A percentile compares a stretch with the other conserved stretches of the same genome.
Evolutionary conservation across 2,329 filamentous ascomycete species (phyloP).

Genomic region (Talaromyces sp.): DNA sequence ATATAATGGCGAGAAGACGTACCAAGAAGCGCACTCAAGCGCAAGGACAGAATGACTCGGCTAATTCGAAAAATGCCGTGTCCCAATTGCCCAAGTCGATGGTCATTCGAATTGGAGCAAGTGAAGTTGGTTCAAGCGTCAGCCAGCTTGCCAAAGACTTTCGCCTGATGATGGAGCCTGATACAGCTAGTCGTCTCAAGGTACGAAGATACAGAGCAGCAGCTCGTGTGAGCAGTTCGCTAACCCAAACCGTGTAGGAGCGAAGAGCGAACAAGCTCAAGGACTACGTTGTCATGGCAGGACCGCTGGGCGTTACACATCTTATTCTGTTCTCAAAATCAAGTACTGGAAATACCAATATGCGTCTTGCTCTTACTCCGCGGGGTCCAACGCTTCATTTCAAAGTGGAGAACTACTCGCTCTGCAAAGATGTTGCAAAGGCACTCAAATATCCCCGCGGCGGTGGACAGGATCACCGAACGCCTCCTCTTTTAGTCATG

Average conservation of each 20-base stretch:
- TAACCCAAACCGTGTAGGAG: slow-evolving; percentile 48
- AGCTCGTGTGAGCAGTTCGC: background rate
- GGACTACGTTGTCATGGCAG: slow-evolving; percentile 94
- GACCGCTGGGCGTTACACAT: slow-evolving; percentile 87
- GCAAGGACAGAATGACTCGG: slow-evolving; percentile 55
- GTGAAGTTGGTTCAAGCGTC: slow-evolving; percentile 85
- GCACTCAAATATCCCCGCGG: slow-evolving; percentile 77
- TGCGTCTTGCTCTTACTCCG: slow-evolving; percentile 81
- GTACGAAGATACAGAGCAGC: slow-evolving; percentile 25
- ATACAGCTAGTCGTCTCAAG: slow-evolving; percentile 82
- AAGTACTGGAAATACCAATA: slow-evolving; percentile 81
- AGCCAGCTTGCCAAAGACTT: slow-evolving; percentile 90
- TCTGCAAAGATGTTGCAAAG: slow-evolving; percentile 83
- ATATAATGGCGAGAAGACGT: slow-evolving; percentile 68
- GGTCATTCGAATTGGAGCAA: slow-evolving; percentile 95
- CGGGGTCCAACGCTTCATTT: slow-evolving; percentile 92
- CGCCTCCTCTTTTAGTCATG: slow-evolving; percentile 90
- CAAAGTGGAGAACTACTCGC: slow-evolving; percentile 86
- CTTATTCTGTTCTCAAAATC: slow-evolving; percentile 90
- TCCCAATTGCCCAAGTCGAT: slow-evolving; percentile 75
- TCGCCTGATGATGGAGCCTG: slow-evolving; percentile 89
- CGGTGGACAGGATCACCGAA: slow-evolving; percentile 78
- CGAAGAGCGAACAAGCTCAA: slow-evolving; percentile 78
- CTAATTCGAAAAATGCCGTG: slow-evolving; percentile 40
- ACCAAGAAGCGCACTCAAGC: slow-evolving; percentile 86